phyloP scores from a whole-genome alignment of 139 green algal genomes.

The Chlorella ohadii region DNA sequence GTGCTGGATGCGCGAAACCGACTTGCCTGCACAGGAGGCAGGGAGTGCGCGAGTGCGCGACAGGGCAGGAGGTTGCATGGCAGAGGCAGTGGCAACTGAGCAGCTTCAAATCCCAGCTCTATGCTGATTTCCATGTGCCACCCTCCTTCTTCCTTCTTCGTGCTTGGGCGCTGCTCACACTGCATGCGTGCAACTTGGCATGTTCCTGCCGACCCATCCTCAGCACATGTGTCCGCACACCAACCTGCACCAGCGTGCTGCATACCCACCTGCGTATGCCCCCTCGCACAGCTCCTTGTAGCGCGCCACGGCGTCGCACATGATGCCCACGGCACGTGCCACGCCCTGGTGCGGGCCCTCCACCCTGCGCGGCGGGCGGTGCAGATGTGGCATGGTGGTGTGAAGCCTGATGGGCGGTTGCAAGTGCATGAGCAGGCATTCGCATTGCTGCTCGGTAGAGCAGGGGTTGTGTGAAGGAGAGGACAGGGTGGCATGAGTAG shows the following conservation, averaged over 20 bases:
- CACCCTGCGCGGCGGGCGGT: constrained; percentile 49
- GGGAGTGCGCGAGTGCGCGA: not conserved
- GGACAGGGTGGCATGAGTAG: no score
- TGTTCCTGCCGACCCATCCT: no score
- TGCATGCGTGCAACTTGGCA: no score
- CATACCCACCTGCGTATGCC: constrained; percentile 16
- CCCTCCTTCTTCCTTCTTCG: no score
- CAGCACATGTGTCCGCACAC: no score
- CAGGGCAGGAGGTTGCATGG: not conserved
- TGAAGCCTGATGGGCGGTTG: not conserved
- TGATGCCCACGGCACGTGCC: constrained; percentile 14
- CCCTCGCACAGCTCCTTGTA: constrained; percentile 45
- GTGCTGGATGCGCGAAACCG: constrained; percentile 77
- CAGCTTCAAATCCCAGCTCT: no score
- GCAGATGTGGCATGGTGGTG: not conserved
- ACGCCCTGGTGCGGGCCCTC: constrained; percentile 60
- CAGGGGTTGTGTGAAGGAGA: no score
- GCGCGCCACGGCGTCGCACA: constrained; percentile 30
- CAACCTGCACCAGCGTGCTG: not conserved
- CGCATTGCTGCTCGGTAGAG: no score
- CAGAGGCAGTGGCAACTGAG: not conserved
- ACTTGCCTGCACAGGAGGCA: constrained; percentile 59
- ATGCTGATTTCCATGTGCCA: no score
- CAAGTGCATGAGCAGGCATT: not conserved
- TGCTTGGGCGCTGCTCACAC: no score